A percentile compares a stretch with the other conserved stretches of the same genome.
Conservation (phyloP, 2,329 filamentous ascomycete species). For the Fusarium sp. region DNA sequence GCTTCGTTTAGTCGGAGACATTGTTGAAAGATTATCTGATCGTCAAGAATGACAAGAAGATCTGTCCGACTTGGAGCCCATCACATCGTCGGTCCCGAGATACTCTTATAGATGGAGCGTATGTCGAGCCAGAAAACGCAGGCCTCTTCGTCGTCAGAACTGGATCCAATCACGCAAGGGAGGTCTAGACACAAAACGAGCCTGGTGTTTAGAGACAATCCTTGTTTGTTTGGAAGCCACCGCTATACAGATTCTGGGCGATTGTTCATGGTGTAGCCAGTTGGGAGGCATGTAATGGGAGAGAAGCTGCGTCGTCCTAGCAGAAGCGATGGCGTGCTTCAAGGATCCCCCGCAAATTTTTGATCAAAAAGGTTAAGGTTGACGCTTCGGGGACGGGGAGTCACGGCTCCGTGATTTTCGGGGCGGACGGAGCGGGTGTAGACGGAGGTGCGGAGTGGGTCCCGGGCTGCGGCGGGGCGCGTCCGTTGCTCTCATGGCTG, state of each 20-base stretch:
- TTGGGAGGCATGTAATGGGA: background rate
- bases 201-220: background rate
- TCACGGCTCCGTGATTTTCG: background rate
- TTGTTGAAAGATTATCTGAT: background rate
- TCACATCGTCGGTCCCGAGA: background rate
- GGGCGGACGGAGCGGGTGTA: background rate
- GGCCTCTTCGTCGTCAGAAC: background rate
- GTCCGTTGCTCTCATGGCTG: background rate
- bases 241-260: background rate
- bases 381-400: background rate
- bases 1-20: background rate
- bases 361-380: background rate
- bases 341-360: background rate
- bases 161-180: constrained; percentile 3
- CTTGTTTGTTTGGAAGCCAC: background rate
- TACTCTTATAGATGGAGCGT: background rate
- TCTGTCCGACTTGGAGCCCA: background rate
- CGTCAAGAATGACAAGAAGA: background rate
- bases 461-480: background rate
- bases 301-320: background rate
- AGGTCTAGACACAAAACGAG: constrained; percentile 5
- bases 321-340: background rate
- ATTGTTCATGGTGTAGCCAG: background rate
- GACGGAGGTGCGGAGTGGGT: background rate
- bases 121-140: background rate